Percentiles rank a stretch among this genome's conserved stretches.
These are phyloP conservation scores for Termitomyces sp. DNA, from an alignment of 768 basidiomycete species.

Conservation along the genomic window DNA sequence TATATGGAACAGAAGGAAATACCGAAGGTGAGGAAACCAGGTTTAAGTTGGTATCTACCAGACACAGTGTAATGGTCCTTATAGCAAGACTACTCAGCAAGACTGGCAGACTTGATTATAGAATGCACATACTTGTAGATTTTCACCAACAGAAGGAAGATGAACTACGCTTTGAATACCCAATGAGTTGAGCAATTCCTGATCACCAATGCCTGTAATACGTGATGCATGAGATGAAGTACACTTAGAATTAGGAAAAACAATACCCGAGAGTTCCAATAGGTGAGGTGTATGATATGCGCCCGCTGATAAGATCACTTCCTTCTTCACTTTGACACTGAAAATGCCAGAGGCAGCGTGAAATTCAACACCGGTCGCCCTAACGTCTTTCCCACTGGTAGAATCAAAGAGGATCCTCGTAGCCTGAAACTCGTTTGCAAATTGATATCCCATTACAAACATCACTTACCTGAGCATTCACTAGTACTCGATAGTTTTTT, in stretches of 20 bases:
- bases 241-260: background rate
- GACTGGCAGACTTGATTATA: background rate
- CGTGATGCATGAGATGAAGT: background rate
- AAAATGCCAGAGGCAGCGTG: background rate
- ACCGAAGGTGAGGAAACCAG: background rate
- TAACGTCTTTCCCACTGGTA: background rate
- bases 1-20: background rate
- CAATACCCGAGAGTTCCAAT: background rate
- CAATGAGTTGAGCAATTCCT: background rate
- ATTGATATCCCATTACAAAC: background rate
- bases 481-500: background rate
- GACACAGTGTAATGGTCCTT: background rate
- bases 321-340: background rate
- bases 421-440: background rate
- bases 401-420: background rate
- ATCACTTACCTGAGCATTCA: background rate
- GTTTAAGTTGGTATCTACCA: background rate
- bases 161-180: background rate
- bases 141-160: background rate
- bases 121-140: background rate
- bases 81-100: background rate
- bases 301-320: background rate
- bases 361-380: background rate
- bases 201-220: background rate
- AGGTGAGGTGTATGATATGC: background rate